Conservation (phyloP, 2,329 filamentous ascomycete species). For the Diaporthe australafricana region DNA sequence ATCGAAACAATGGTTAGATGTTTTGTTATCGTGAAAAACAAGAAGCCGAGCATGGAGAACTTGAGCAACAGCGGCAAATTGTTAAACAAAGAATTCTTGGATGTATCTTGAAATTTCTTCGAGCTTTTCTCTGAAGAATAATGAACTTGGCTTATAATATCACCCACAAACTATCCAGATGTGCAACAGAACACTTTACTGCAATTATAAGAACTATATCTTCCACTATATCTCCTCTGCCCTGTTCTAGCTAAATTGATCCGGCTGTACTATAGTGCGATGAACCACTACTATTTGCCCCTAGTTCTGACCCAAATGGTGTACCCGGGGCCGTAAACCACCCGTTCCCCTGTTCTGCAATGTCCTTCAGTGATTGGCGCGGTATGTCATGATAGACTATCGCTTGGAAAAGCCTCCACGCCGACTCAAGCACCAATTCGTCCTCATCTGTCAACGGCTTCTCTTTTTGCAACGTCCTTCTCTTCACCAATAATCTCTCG, state of each 20-base stretch:
- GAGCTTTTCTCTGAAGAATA: too few relatives aligned
- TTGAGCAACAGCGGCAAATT: too few relatives aligned
- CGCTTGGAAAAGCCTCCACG: background rate
- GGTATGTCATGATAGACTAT: conserved; percentile 5
- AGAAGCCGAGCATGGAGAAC: too few relatives aligned
- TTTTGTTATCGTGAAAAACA: too few relatives aligned
- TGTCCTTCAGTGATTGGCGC: background rate
- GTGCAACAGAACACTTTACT: too few relatives aligned
- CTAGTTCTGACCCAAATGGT: background rate
- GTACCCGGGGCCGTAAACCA: background rate
- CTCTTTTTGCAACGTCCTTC: background rate
- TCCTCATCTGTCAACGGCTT: background rate
- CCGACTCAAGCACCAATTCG: background rate
- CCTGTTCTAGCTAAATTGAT: background rate
- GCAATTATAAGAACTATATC: too few relatives aligned
- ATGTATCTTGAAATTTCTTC: too few relatives aligned
- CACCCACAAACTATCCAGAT: too few relatives aligned
- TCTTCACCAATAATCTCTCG: background rate
- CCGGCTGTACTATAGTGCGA: background rate
- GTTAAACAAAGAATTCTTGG: too few relatives aligned
- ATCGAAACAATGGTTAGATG: too few relatives aligned
- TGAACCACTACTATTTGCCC: background rate
- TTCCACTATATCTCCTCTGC: background rate
- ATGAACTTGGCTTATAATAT: too few relatives aligned
- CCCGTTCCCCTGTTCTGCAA: background rate